A percentile compares a stretch with the other conserved stretches of the same genome.
These are phyloP conservation scores for Parietichytrium sp. DNA, from an alignment of 108 stramenopile genomes.

Conservation along the genomic window DNA sequence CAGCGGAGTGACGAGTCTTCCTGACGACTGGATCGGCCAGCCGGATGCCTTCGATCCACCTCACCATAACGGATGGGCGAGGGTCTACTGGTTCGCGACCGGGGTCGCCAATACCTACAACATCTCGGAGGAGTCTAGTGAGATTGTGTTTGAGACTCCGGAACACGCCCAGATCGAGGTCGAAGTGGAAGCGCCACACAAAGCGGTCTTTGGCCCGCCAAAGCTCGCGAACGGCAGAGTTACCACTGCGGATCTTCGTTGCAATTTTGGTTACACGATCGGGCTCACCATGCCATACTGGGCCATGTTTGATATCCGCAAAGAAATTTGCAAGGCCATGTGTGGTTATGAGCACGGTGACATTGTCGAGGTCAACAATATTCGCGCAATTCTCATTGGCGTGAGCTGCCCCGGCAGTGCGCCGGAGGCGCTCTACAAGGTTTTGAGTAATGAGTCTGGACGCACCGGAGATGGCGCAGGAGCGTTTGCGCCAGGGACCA, in stretches of 20 bases:
- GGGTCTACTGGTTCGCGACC: not conserved
- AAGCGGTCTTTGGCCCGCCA: not conserved
- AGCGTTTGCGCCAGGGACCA: not conserved
- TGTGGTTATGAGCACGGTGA: not conserved
- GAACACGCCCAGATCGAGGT: not conserved
- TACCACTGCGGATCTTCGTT: not conserved
- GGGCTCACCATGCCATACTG: not conserved
- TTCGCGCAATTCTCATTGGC: not conserved
- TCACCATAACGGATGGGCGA: not conserved
- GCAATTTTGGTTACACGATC: not conserved
- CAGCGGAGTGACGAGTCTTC: not conserved
- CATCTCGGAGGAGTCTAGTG: not conserved
- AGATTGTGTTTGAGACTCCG: not conserved
- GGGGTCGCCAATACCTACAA: not conserved
- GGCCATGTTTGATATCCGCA: not conserved
- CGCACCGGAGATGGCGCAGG: not conserved
- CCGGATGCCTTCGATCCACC: not conserved
- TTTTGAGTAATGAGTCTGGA: not conserved
- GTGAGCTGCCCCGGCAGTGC: not conserved
- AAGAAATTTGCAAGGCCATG: not conserved
- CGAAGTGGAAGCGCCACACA: not conserved
- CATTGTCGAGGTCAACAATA: not conserved
- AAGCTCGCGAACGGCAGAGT: not conserved
- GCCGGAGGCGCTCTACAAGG: not conserved
- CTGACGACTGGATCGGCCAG: not conserved